Evolutionary conservation across 1,284 basidiomycete species (phyloP).

Genomic region (Apiotrichum akiyoshidainum): DNA sequence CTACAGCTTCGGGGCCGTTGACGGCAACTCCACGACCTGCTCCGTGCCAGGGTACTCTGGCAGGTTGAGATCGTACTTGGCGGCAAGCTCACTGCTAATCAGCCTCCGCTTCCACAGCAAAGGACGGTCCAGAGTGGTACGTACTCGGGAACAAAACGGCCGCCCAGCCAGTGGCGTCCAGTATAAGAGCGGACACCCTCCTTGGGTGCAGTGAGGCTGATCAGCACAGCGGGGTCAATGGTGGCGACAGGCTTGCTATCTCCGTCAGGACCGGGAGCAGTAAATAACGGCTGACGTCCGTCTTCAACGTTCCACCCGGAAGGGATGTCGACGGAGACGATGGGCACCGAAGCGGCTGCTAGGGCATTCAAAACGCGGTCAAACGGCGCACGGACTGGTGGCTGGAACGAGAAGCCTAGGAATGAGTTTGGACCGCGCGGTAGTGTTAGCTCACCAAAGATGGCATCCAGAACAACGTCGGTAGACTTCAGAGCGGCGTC

Average conservation of each 20-base stretch:
- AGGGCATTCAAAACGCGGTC: slow-evolving; percentile 69
- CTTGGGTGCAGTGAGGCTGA: slow-evolving; percentile 94
- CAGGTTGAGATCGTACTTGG: slow-evolving; percentile 71
- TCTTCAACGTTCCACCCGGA: slow-evolving; percentile 82
- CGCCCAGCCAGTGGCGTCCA: slow-evolving; percentile 86
- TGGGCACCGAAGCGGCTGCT: slow-evolving; percentile 63
- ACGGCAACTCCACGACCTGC: slow-evolving; percentile 69
- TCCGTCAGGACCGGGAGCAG: slow-evolving; percentile 60
- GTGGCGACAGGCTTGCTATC: slow-evolving; percentile 52
- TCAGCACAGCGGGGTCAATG: slow-evolving; percentile 71
- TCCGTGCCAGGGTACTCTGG: slow-evolving; percentile 70
- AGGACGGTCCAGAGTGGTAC: slow-evolving; percentile 29
- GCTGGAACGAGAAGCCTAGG: slow-evolving; percentile 86
- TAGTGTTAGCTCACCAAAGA: slow-evolving; percentile 69
- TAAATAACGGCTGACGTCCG: slow-evolving; percentile 40
- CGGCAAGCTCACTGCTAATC: slow-evolving; percentile 59
- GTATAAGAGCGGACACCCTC: slow-evolving; percentile 71
- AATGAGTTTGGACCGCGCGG: not conserved
- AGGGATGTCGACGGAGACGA: slow-evolving; percentile 91
- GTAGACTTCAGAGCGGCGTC: slow-evolving; percentile 58
- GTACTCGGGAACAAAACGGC: slow-evolving; percentile 83
- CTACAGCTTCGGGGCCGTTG: slow-evolving; percentile 9
- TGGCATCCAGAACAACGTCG: slow-evolving; percentile 88
- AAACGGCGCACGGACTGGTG: slow-evolving; percentile 83
- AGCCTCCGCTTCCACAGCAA: not conserved